Evolutionary conservation across 75 land plant genomes (phyloP).

Genomic region (Sequoiadendron giganteum): DNA sequence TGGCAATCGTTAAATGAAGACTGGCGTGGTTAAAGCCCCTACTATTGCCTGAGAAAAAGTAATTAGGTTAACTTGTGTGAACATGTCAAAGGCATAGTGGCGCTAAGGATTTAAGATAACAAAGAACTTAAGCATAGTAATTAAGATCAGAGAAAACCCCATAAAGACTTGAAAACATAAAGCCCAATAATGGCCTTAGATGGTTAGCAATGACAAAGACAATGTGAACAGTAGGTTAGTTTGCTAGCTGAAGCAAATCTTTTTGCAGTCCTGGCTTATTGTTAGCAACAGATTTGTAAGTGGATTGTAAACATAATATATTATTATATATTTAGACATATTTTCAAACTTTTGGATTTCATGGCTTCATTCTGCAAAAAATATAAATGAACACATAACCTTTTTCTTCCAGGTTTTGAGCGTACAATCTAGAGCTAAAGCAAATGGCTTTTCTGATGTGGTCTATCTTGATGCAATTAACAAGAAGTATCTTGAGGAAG

Average conservation of each 20-base stretch:
- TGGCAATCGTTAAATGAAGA: background rate
- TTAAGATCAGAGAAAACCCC: background rate
- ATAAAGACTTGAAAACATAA: background rate
- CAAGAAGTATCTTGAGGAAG: conserved; percentile 75
- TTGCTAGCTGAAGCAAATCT: background rate
- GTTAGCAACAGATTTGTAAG: background rate
- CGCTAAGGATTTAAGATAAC: background rate
- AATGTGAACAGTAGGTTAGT: background rate
- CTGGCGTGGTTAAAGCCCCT: background rate
- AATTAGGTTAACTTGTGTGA: background rate
- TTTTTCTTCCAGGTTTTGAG: conserved; percentile 57
- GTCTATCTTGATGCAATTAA: conserved; percentile 70
- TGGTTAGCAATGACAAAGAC: background rate
- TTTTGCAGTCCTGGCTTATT: background rate
- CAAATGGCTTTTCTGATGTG: conserved; percentile 73
- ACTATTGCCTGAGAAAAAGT: background rate
- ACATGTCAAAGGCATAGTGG: background rate
- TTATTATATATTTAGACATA: background rate
- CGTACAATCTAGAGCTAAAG: conserved; percentile 55
- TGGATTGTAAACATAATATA: background rate
- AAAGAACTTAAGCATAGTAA: background rate
- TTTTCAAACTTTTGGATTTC: background rate
- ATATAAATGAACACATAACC: background rate
- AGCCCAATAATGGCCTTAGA: background rate
- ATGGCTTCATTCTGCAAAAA: background rate